Percentiles rank a stretch among this genome's conserved stretches.
Conservation (phyloP, 2,329 filamentous ascomycete species). For the Orbilia blumenaviensis region DNA sequence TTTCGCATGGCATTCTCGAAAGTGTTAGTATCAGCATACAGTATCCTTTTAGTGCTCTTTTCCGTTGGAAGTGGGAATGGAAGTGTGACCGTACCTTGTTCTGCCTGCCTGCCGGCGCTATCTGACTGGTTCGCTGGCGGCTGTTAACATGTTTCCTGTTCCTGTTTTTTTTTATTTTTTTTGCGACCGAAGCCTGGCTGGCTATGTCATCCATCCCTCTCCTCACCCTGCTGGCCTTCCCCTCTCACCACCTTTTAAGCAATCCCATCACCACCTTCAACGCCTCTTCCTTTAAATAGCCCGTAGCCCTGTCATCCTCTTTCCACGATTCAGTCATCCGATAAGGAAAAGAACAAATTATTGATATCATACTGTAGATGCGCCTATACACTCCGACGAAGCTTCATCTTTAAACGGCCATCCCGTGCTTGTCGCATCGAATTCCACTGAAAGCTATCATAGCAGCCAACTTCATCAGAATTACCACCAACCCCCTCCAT, state of each 20-base stretch:
- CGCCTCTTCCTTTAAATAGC: not conserved
- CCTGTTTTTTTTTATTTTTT: too few species aligned
- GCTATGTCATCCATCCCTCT: slow-evolving; percentile 34
- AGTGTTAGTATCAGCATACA: slow-evolving; percentile 12
- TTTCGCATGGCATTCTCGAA: not conserved
- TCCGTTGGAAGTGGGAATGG: too few species aligned
- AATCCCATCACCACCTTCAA: not conserved
- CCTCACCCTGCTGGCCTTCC: too few species aligned
- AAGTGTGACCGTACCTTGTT: slow-evolving; percentile 18
- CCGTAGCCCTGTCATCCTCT: not conserved
- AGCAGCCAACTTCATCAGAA: not conserved
- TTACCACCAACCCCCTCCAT: not conserved
- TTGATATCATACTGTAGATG: slow-evolving; percentile 26
- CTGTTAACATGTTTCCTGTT: not conserved
- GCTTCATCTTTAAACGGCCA: slow-evolving; percentile 48
- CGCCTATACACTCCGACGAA: slow-evolving; percentile 49
- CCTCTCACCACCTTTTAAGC: not conserved
- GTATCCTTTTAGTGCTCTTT: not conserved
- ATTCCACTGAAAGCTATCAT: slow-evolving; percentile 32
- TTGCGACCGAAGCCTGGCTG: not conserved
- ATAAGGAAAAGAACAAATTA: not conserved
- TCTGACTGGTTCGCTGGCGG: not conserved
- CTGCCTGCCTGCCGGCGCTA: not conserved
- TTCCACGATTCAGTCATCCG: not conserved
- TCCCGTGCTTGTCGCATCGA: slow-evolving; percentile 47